These are phyloP conservation scores for Xerocomellus intermedius DNA, from an alignment of 768 basidiomycete species.

Conservation along the genomic window DNA sequence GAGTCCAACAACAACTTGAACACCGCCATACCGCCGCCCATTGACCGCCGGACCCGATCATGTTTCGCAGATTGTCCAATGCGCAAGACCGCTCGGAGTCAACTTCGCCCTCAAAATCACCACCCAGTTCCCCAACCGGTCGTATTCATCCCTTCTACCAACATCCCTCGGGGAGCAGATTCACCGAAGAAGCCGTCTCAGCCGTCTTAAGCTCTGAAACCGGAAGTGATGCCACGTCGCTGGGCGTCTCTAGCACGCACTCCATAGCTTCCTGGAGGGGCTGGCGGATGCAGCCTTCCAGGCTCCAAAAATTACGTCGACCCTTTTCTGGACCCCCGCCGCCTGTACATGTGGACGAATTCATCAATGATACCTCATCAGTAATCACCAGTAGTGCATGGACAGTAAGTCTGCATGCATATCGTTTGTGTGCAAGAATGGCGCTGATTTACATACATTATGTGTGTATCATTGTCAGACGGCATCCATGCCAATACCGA, in stretches of 20 bases:
- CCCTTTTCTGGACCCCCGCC: background rate
- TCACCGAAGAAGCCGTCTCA: conserved; percentile 25
- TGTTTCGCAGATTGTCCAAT: conserved; percentile 17
- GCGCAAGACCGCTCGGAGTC: conserved; percentile 6
- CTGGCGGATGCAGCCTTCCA: conserved; percentile 3
- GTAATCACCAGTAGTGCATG: conserved; percentile 8
- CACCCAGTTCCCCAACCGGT: conserved; percentile 16
- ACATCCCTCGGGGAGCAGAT: conserved; percentile 28
- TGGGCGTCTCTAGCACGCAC: background rate
- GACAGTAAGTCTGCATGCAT: conserved; percentile 13
- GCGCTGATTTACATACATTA: background rate
- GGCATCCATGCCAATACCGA: background rate
- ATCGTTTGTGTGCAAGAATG: background rate
- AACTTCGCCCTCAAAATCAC: conserved; percentile 10
- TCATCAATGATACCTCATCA: conserved; percentile 2
- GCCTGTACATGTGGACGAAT: background rate
- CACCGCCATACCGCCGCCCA: background rate
- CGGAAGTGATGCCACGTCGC: conserved; percentile 19
- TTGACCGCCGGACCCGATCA: background rate
- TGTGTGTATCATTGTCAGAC: conserved; percentile 6
- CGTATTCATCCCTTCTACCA: conserved; percentile 8
- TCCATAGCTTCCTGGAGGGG: conserved; percentile 3
- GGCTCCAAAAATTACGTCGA: conserved; percentile 21
- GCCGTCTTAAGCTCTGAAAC: conserved; percentile 27
- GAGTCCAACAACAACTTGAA: background rate